Evolutionary conservation across 192 early-diverging fungal species (phyloP).

Genomic region (Umbelopsis isabellina): DNA sequence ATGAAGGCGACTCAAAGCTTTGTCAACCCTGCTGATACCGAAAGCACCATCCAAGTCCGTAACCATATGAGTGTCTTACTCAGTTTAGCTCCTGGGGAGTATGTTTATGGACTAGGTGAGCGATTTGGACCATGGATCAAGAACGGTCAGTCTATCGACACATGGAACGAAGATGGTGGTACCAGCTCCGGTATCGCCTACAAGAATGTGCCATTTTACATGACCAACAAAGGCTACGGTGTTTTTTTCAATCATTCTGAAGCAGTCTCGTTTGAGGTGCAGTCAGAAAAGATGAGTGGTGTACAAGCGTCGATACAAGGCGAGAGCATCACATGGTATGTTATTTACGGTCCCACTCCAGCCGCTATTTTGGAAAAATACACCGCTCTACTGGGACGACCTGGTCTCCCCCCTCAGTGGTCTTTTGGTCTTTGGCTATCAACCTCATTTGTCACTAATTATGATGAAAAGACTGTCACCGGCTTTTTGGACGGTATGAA

Average conservation of each 20-base stretch:
- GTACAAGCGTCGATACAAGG: slow-evolving; percentile 5
- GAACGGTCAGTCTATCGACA: slow-evolving; percentile 19
- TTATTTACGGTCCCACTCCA: slow-evolving; percentile 18
- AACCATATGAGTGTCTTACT: slow-evolving; percentile 18
- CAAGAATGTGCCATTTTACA: slow-evolving; percentile 23
- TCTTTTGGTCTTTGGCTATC: slow-evolving; percentile 20
- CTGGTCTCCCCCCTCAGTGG: slow-evolving; percentile 18
- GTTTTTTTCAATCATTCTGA: slow-evolving; percentile 20
- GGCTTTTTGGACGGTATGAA: slow-evolving; percentile 19
- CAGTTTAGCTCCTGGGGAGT: slow-evolving; percentile 14
- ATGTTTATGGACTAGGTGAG: slow-evolving; percentile 22
- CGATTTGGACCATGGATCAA: slow-evolving; percentile 7
- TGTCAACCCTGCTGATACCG: background rate
- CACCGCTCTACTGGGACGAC: slow-evolving; percentile 1
- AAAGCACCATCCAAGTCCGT: background rate
- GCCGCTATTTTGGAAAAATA: slow-evolving; percentile 12
- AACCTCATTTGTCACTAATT: slow-evolving; percentile 16
- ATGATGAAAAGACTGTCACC: slow-evolving; percentile 30
- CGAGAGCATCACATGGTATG: slow-evolving; percentile 10
- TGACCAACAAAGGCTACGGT: slow-evolving; percentile 21
- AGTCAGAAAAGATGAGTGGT: slow-evolving; percentile 4
- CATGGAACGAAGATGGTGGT: slow-evolving; percentile 24
- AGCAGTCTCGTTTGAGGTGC: slow-evolving; percentile 11
- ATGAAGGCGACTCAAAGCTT: slow-evolving; percentile 18
- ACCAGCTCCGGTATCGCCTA: slow-evolving; percentile 14